Base-by-base conservation (phyloP, 306 rosid species). In the Castanea sativa region DNA sequence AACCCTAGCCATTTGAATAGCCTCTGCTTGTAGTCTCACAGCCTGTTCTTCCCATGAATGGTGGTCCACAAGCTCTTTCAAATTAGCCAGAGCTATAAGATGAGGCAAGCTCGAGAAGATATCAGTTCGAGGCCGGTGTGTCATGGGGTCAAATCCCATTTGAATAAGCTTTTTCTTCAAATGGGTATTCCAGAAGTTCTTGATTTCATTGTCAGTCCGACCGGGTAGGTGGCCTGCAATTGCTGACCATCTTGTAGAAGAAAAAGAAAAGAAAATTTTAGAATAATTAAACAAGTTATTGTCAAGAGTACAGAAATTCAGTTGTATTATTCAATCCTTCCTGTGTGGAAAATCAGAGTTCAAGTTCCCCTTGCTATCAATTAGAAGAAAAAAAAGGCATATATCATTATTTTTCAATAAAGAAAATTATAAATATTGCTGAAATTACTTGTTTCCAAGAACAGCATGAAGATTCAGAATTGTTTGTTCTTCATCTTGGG, bases 121-220 rank as follows among this genome's bases (percentile, higher is more conserved):
- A 38, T 93, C 94, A 1, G 86, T 84, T 59, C 97, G 77, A 14
- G 92, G 92, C 38, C 84, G 82, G 68, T 89, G 92, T 6, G 92
- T 89, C 89, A 89, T 89, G 19, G 92, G 92, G 73, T 89, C 92
- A 73, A 75, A 86, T 14, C 92, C 92, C 92, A 86, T 89, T 68
- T 86, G 92, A 76, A 89, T 89, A 15, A 89, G 87, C 81, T 89
- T 89, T 61, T 86, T 89, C 85, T 86, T 89, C 71, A 89, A 65
- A 73, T 89, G 92, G 69, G 92, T 89, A 67, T 89, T 89, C 92
- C 92, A 86, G 78, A 89, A 89, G 71, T 89, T 89, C 79, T 89
- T 89, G 11, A 89, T 89, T 70, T 89, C 92, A 55, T 89, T 89
- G 63, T 89, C 92, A 2, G 92, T 89, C 72, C 92, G 78, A n/a